These are phyloP conservation scores for Chrysoporthe cubensis DNA, from an alignment of 2,329 filamentous ascomycete species.

Conservation along the genomic window DNA sequence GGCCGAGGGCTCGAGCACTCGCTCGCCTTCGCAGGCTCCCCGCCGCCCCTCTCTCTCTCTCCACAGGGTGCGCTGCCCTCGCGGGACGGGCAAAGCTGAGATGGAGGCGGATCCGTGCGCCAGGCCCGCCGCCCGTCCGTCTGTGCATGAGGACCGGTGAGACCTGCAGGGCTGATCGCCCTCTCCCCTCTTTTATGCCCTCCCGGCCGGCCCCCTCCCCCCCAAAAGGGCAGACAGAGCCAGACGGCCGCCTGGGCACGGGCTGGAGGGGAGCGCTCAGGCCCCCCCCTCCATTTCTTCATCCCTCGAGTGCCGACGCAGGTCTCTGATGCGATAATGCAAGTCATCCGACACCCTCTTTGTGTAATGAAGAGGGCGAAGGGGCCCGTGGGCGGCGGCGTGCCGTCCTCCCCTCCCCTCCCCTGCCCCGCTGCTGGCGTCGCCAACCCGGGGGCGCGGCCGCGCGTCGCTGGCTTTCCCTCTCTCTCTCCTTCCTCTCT, in stretches of 20 bases:
- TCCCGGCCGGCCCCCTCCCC: background rate
- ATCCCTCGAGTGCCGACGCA: slow-evolving; percentile 12
- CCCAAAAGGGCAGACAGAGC: too few species aligned
- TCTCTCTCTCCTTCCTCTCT: too few species aligned
- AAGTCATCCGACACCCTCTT: background rate
- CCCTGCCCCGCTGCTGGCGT: too few species aligned
- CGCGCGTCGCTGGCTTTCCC: too few species aligned
- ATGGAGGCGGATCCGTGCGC: too few species aligned
- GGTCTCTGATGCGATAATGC: slow-evolving; percentile 15
- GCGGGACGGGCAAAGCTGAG: too few species aligned
- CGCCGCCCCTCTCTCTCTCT: background rate
- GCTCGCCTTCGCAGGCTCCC: background rate
- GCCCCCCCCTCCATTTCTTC: background rate
- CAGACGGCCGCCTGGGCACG: too few species aligned
- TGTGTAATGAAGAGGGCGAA: background rate
- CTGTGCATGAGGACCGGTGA: background rate
- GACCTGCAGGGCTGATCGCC: slow-evolving; percentile 4
- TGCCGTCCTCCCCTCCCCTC: too few species aligned
- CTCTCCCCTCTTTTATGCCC: background rate
- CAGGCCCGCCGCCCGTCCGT: background rate
- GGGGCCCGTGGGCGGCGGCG: too few species aligned
- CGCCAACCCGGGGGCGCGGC: too few species aligned
- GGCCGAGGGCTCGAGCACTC: background rate
- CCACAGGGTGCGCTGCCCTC: too few species aligned
- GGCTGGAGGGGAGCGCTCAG: background rate